These are phyloP conservation scores for Datura wrightii DNA, from an alignment of 257 asterid species.

Conservation along the genomic window DNA sequence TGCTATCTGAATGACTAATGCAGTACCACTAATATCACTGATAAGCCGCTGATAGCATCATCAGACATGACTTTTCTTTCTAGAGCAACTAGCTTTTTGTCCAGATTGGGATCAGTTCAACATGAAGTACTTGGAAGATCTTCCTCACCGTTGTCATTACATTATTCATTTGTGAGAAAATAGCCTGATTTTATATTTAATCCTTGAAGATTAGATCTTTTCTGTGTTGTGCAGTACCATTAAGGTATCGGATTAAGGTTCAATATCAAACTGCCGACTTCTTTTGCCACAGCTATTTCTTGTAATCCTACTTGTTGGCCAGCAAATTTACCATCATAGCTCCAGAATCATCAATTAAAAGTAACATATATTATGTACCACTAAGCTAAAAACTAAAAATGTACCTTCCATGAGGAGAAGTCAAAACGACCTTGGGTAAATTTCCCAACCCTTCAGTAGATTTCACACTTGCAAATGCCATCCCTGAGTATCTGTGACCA, in stretches of 20 bases:
- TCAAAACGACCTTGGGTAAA: conserved; percentile 77
- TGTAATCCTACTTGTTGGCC: not conserved
- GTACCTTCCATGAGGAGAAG: conserved; percentile 87
- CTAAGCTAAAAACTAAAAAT: conserved; percentile 12
- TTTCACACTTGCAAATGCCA: conserved; percentile 77
- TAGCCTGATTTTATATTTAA: not conserved
- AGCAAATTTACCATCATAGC: not conserved
- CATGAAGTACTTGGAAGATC: not conserved
- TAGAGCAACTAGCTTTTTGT: not conserved
- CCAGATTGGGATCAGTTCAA: not conserved
- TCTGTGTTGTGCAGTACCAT: not conserved
- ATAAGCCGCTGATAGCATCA: not conserved
- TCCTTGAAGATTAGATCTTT: not conserved
- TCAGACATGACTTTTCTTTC: not conserved
- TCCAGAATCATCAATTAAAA: conserved; percentile 7
- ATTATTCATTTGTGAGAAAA: not conserved
- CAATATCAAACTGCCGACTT: not conserved
- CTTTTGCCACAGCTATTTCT: not conserved
- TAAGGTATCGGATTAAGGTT: not conserved
- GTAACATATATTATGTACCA: not conserved
- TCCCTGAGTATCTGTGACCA: conserved; percentile 60
- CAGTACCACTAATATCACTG: not conserved
- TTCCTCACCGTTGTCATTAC: not conserved
- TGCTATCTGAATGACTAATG: not conserved
- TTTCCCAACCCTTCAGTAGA: conserved; percentile 77